phyloP scores from a whole-genome alignment of 306 rosid genomes.

The Geum urbanum region DNA sequence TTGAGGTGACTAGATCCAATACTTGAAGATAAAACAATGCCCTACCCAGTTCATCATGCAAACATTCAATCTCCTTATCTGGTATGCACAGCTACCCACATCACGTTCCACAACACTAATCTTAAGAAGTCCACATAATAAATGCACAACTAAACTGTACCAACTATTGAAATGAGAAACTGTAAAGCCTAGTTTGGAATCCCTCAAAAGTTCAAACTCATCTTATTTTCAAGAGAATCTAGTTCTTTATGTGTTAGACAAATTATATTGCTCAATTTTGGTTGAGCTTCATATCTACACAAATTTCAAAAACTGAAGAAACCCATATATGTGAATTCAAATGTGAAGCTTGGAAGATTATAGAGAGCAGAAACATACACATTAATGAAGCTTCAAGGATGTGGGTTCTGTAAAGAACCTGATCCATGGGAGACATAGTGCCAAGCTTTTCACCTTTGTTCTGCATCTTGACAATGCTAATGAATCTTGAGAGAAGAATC shows the following conservation, averaged over 20 bases:
- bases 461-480: conserved; percentile 93
- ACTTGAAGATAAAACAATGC: not conserved
- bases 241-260: not conserved
- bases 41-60: not conserved
- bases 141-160: not conserved
- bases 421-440: conserved; percentile 98
- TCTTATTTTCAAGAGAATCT: not conserved
- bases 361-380: conserved; percentile 41
- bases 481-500: conserved; percentile 71
- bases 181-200: not conserved
- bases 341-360: not conserved
- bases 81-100: not conserved
- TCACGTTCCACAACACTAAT: not conserved
- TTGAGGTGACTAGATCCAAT: not conserved
- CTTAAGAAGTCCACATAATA: not conserved
- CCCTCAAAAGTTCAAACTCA: not conserved
- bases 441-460: conserved; percentile 95
- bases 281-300: not conserved
- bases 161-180: not conserved
- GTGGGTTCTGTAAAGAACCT: conserved; percentile 96
- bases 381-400: conserved; percentile 90
- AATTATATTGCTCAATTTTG: not conserved
- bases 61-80: not conserved
- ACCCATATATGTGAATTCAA: not conserved
- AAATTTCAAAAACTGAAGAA: not conserved